Evolutionary conservation across 768 basidiomycete genomes (phyloP).

Genomic region (Pilatotrama ljubarskyi): DNA sequence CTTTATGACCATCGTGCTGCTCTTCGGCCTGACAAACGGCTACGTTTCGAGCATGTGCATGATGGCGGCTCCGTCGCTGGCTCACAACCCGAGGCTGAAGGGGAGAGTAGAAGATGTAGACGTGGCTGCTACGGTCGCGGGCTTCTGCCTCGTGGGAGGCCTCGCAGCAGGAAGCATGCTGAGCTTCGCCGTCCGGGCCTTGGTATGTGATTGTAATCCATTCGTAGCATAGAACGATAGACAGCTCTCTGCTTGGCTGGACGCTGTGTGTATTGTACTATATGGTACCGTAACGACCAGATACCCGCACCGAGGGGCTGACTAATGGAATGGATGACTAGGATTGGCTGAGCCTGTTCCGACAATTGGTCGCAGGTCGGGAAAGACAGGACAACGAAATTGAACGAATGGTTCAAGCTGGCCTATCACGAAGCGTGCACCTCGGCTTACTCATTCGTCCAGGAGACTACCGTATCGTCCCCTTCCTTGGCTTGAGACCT

Average conservation of each 20-base stretch:
- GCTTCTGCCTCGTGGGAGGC: constrained; percentile 77
- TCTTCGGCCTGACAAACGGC: constrained; percentile 81
- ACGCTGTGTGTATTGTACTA: not conserved
- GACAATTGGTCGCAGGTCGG: not conserved
- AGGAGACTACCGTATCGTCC: no score
- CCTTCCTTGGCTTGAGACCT: no score
- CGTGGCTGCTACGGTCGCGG: constrained; percentile 77
- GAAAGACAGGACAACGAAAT: not conserved
- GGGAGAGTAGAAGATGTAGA: constrained; percentile 79
- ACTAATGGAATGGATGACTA: not conserved
- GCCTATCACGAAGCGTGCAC: not conserved
- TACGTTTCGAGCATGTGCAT: constrained; percentile 76
- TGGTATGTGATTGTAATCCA: constrained; percentile 75
- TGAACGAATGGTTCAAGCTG: no score
- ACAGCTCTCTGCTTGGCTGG: not conserved
- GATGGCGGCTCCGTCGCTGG: constrained; percentile 80
- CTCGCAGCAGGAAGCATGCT: constrained; percentile 71
- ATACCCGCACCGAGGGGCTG: not conserved
- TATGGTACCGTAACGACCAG: constrained; percentile 3
- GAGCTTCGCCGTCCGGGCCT: constrained; percentile 77
- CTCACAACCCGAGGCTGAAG: constrained; percentile 73
- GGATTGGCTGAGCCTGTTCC: not conserved
- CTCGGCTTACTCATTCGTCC: not conserved
- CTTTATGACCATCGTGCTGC: constrained; percentile 72
- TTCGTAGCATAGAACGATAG: constrained; percentile 38